A percentile compares a stretch with the other conserved stretches of the same genome.
Conservation (phyloP, 2,329 filamentous ascomycete species). For the Colletotrichum australisinense region DNA sequence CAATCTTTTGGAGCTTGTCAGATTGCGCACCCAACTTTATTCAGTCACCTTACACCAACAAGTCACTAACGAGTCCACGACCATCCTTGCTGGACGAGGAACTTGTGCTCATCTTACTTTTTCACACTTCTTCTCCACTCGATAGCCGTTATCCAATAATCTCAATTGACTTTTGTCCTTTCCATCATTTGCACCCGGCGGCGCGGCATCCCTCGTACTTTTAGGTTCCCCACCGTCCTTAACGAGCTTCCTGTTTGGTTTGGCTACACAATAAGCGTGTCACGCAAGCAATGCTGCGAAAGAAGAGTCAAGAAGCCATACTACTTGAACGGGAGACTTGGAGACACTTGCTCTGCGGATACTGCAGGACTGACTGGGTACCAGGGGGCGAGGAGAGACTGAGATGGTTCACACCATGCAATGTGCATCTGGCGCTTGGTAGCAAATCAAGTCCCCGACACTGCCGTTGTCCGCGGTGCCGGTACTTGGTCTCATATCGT, state of each 20-base stretch:
- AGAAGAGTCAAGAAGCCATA: not conserved
- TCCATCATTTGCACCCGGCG: not conserved
- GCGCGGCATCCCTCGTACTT: not conserved
- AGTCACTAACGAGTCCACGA: not conserved
- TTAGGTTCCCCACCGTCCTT: not conserved
- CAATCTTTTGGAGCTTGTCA: not conserved
- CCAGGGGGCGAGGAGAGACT: not conserved
- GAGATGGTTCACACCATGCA: not conserved
- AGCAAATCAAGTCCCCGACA: constrained; percentile 1
- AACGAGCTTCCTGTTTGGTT: constrained; percentile 34
- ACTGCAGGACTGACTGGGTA: not conserved
- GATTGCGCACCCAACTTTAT: not conserved
- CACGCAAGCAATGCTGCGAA: not conserved
- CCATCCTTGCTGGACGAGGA: not conserved
- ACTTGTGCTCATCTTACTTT: constrained; percentile 7
- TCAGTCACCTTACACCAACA: not conserved
- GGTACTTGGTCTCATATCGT: constrained; percentile 30
- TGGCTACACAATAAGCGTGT: constrained; percentile 19
- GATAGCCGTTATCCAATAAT: not conserved
- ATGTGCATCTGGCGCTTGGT: not conserved
- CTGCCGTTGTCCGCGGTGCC: not conserved
- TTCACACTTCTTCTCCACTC: constrained; percentile 4
- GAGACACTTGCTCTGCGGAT: no score
- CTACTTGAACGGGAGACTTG: no score
- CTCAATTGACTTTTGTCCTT: constrained; percentile 18